Percentiles rank a stretch among this genome's conserved stretches.
Evolutionary conservation across 768 basidiomycete species (phyloP).

Genomic region (Suillus placidus): DNA sequence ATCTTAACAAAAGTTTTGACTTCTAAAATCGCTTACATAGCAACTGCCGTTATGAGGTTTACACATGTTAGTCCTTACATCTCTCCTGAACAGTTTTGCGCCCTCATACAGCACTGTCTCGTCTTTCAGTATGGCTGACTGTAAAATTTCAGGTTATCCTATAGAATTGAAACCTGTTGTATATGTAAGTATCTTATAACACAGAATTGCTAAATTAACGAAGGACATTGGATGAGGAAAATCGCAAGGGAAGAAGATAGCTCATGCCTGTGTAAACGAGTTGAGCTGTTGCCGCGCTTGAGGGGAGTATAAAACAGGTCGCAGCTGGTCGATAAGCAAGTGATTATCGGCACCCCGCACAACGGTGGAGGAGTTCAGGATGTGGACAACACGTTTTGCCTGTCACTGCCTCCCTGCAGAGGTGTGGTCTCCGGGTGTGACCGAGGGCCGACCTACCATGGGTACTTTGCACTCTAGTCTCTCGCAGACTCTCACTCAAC

Average conservation of each 20-base stretch:
- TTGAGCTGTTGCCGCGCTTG: neutral
- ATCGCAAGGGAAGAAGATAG: neutral
- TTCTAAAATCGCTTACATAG: slow-evolving; percentile 45
- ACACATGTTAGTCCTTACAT: neutral
- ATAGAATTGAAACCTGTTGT: neutral
- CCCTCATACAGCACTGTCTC: neutral
- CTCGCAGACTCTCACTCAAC: neutral
- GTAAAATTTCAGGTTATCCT: neutral
- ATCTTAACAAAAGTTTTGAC: slow-evolving; percentile 86
- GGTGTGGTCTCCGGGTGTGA: neutral
- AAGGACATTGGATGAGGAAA: neutral
- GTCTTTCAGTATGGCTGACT: neutral
- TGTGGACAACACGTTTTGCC: neutral
- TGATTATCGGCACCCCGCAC: neutral
- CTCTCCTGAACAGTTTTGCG: neutral
- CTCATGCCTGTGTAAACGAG: neutral
- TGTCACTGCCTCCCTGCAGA: neutral
- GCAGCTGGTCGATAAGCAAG: neutral
- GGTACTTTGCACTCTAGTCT: neutral
- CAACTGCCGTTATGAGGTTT: neutral
- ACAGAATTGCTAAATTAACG: neutral
- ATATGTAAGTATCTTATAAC: neutral
- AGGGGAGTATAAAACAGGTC: neutral
- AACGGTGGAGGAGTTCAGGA: neutral
- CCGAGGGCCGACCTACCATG: neutral